Conservation (phyloP, 352 stramenopile genomes). For the Phytophthora syringae region DNA sequence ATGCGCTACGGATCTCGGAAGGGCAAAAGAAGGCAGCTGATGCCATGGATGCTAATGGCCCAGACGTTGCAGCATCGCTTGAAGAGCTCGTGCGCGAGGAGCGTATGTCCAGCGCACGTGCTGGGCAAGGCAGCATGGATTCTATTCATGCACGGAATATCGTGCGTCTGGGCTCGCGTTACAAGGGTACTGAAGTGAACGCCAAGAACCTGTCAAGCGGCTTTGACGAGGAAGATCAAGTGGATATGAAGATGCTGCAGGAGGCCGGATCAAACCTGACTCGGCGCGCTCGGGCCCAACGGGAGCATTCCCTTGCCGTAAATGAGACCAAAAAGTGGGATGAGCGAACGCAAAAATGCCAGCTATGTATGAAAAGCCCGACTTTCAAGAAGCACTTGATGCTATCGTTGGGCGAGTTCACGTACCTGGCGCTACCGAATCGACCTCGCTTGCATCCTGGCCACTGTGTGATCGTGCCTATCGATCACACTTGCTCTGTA, state of each 20-base stretch:
- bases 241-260: conserved; percentile 72
- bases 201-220: conserved; percentile 70
- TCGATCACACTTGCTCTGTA: conserved; percentile 70
- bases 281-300: conserved; percentile 59
- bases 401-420: conserved; percentile 78
- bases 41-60: conserved; percentile 12
- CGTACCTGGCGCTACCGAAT: conserved; percentile 73
- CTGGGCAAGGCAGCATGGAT: conserved; percentile 72
- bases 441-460: conserved; percentile 58
- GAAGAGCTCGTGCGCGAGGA: conserved; percentile 85
- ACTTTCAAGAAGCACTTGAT: conserved; percentile 84
- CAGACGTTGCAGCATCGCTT: conserved; percentile 49
- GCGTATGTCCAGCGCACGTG: conserved; percentile 54
- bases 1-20: conserved; percentile 62
- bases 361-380: conserved; percentile 70
- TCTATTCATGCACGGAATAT: conserved; percentile 74
- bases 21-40: conserved; percentile 65
- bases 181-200: conserved; percentile 74
- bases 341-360: conserved; percentile 68
- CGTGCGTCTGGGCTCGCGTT: conserved; percentile 71
- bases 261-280: conserved; percentile 58
- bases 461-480: conserved; percentile 80
- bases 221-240: conserved; percentile 84
- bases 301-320: conserved; percentile 56
- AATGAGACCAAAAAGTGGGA: conserved; percentile 77